Evolutionary conservation across 2,329 filamentous ascomycete species (phyloP).

Genomic region (Penicillium decumbens): DNA sequence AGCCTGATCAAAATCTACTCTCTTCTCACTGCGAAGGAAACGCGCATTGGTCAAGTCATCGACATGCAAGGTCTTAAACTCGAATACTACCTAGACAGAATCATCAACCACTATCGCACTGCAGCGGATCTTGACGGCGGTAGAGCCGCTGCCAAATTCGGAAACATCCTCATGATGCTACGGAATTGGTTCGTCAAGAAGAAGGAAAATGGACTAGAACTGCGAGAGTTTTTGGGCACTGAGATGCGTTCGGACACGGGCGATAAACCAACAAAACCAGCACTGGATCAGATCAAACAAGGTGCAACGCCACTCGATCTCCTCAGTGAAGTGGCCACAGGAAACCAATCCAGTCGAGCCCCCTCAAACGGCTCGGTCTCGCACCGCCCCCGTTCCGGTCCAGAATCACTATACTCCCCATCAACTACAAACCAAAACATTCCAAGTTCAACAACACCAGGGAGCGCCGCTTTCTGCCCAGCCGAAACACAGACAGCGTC

Average conservation of each 20-base stretch:
- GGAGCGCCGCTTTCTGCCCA: neutral
- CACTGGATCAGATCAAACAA: constrained; percentile 8
- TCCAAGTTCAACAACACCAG: neutral
- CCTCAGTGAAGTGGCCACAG: constrained; percentile 42
- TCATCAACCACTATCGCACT: constrained; percentile 63
- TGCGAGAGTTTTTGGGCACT: constrained; percentile 24
- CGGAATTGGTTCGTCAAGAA: constrained; percentile 61
- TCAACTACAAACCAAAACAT: constrained; percentile 1
- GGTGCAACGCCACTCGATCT: constrained; percentile 36
- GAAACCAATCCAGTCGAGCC: constrained; percentile 21
- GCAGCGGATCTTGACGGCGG: constrained; percentile 61
- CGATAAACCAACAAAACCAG: constrained; percentile 1
- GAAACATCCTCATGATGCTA: constrained; percentile 66
- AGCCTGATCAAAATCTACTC: constrained; percentile 71
- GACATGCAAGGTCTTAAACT: constrained; percentile 62
- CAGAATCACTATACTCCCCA: constrained; percentile 8
- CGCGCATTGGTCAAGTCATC: constrained; percentile 66
- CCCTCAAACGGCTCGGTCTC: neutral
- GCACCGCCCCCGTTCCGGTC: constrained; percentile 1
- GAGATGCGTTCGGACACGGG: constrained; percentile 8
- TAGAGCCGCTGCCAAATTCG: constrained; percentile 64
- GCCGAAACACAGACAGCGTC: constrained; percentile 4
- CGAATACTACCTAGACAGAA: constrained; percentile 62
- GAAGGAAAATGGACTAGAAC: constrained; percentile 36
- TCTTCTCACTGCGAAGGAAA: constrained; percentile 58